Base-by-base conservation (phyloP, 2,329 filamentous ascomycete genomes). In the Exophiala oligosperma region DNA sequence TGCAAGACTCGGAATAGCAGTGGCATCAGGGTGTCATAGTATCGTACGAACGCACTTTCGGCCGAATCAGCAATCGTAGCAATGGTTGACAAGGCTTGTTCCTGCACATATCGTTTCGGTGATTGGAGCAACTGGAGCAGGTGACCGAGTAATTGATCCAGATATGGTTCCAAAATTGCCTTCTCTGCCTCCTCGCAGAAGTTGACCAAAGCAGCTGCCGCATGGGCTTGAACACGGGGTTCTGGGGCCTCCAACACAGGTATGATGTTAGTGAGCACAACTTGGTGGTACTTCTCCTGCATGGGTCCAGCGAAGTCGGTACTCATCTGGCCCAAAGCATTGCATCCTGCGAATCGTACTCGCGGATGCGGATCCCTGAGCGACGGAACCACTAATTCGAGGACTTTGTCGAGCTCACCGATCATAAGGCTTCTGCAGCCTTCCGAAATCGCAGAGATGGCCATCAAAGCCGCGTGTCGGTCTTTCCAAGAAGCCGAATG, bases 141-240 rank as follows among this genome's bases (percentile, higher is more conserved):
- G 64, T 93, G 89, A 38, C 85, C 89, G 24, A 99, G 79, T 4
- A 99, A 83, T 64, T 92, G 85, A 70, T 95, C 93, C 8, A 99
- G 85, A 71, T 97, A 97, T 11, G 94, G 93, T 73, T 96, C 92
- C 14, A 99, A 81, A 21, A 91, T 89, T 54, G 84, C 84, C 77
- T 96, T 96, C 74, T 99, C 93, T 0, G 94, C 93, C 76, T 97
- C 94, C 73, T 99, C 94, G 73, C 94, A 99, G 74, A 99, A 99
- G 78, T 99, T 99, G 70, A 99, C 94, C 11, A 99, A 83, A 4
- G 94, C 94, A n/a, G 94, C 94, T 14, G 94, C 94, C 8, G 94
- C 94, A 71, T 99, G 94, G 2, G 94, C 93, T 77, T 97, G 95
- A 61, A 99, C 94, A 59, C 94, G 89, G 17, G 92, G 90, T 73